These are phyloP conservation scores for Penicillium dipodomyicola DNA, from an alignment of 495 filamentous ascomycete genomes.

Conservation along the genomic window DNA sequence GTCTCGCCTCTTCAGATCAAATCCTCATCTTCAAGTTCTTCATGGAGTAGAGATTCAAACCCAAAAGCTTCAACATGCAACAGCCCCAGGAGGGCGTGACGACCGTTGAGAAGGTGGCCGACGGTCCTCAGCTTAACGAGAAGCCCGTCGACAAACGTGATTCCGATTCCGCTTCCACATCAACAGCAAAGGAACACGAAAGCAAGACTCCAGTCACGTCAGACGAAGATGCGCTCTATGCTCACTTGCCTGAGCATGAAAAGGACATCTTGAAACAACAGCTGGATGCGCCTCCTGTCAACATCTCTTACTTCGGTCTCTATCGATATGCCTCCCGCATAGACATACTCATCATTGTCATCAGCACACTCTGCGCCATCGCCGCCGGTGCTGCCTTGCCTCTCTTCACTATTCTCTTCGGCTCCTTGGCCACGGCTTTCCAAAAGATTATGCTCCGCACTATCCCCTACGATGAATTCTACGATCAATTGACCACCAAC, in stretches of 20 bases:
- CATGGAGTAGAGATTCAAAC: conserved; percentile 8
- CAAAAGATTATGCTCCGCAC: conserved; percentile 55
- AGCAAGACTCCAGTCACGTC: conserved; percentile 16
- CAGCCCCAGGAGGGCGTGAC: conserved; percentile 24
- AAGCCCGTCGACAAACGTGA: conserved; percentile 19
- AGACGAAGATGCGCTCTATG: conserved; percentile 37
- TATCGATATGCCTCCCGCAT: conserved; percentile 77
- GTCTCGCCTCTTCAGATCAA: background rate
- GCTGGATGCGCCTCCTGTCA: conserved; percentile 63
- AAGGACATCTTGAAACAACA: conserved; percentile 66
- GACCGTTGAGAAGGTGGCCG: conserved; percentile 20
- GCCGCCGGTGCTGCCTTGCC: conserved; percentile 78
- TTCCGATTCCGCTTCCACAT: conserved; percentile 25
- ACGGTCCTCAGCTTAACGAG: conserved; percentile 12
- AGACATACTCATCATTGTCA: conserved; percentile 69
- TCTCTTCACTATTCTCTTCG: conserved; percentile 82
- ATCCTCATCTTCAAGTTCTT: background rate
- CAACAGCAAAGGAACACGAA: conserved; percentile 28
- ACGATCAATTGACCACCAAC: conserved; percentile 55
- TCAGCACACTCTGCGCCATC: conserved; percentile 67
- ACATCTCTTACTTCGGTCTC: conserved; percentile 62
- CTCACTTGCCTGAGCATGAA: conserved; percentile 52
- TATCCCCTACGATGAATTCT: conserved; percentile 54
- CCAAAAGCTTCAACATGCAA: conserved; percentile 17
- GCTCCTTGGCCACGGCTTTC: conserved; percentile 71